phyloP scores from a whole-genome alignment of 768 basidiomycete genomes.

The Russula sp. region DNA sequence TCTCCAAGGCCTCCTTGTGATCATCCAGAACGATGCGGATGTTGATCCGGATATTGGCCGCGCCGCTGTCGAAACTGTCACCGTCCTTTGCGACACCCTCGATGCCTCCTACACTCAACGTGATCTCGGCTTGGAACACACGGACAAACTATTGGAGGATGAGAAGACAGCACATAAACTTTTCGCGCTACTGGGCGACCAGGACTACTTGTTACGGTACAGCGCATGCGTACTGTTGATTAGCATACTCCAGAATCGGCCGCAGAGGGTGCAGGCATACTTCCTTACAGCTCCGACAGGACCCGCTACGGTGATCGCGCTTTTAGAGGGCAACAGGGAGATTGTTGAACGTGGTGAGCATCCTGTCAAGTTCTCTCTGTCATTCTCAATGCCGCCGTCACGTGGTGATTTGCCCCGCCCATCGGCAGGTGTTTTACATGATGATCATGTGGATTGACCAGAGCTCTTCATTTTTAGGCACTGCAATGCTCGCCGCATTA shows the following conservation, averaged over 20 bases:
- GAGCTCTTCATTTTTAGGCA: slow-evolving; percentile 49
- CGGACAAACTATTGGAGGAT: slow-evolving; percentile 68
- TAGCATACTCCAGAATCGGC: slow-evolving; percentile 73
- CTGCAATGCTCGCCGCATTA: slow-evolving; percentile 74
- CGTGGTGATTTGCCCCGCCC: background rate
- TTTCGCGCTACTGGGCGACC: slow-evolving; percentile 69
- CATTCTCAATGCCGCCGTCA: background rate
- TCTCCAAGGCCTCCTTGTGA: slow-evolving; percentile 69
- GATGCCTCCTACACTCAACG: slow-evolving; percentile 42
- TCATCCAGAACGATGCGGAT: slow-evolving; percentile 81
- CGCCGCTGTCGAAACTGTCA: slow-evolving; percentile 86
- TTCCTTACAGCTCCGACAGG: slow-evolving; percentile 84
- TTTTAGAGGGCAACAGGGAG: slow-evolving; percentile 81
- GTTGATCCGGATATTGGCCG: slow-evolving; percentile 90
- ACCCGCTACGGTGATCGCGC: slow-evolving; percentile 61
- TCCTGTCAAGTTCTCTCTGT: background rate
- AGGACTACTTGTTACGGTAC: slow-evolving; percentile 79
- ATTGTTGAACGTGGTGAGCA: slow-evolving; percentile 80
- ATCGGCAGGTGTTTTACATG: background rate
- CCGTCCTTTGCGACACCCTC: slow-evolving; percentile 76
- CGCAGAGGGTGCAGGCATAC: slow-evolving; percentile 80
- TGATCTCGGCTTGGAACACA: slow-evolving; percentile 79
- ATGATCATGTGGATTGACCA: slow-evolving; percentile 2
- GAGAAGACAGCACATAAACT: slow-evolving; percentile 70
- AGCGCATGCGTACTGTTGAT: slow-evolving; percentile 78